Percentiles rank a stretch among this genome's conserved stretches.
Evolutionary conservation across 495 filamentous ascomycete genomes (phyloP).

Genomic region (Aspergillus ellipticus): DNA sequence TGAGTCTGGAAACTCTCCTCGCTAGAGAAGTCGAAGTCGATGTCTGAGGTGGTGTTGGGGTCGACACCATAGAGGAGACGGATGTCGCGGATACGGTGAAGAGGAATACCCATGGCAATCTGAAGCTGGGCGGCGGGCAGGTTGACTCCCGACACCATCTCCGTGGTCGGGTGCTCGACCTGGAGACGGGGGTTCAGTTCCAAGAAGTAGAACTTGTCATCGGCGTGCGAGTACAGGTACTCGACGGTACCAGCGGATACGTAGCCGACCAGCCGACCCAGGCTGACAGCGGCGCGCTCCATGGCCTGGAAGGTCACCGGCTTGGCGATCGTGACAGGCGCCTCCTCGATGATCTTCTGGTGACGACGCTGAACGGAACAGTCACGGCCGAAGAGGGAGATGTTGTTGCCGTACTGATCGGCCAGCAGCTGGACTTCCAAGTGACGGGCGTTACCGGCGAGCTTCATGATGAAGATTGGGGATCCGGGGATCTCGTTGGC

Average conservation of each 20-base stretch:
- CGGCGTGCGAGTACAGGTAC: conserved; percentile 97
- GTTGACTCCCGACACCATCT: conserved; percentile 99
- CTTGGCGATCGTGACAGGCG: conserved; percentile 93
- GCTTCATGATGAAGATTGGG: conserved; percentile 99
- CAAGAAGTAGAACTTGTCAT: conserved; percentile 99
- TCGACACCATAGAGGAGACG: conserved; percentile 94
- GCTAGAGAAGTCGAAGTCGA: conserved; percentile 94
- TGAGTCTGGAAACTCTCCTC: conserved; percentile 81
- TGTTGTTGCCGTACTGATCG: conserved; percentile 99
- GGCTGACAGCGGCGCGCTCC: conserved; percentile 93
- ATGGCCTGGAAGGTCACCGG: conserved; percentile 85
- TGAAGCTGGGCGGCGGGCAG: conserved; percentile 95
- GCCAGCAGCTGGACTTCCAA: conserved; percentile 96
- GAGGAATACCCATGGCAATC: conserved; percentile 96
- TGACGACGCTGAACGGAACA: conserved; percentile 98
- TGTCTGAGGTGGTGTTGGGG: conserved; percentile 75
- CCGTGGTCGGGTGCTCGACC: conserved; percentile 98
- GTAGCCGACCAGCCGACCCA: conserved; percentile 93
- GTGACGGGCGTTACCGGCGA: conserved; percentile 93
- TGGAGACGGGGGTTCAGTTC: conserved; percentile 97
- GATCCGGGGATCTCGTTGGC: conserved; percentile 98
- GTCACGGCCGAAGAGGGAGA: conserved; percentile 96
- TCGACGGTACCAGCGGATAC: conserved; percentile 98
- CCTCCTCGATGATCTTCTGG: conserved; percentile 99
- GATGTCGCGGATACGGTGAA: conserved; percentile 95